These are phyloP conservation scores for Neodidymelliopsis sp. DNA, from an alignment of 2,329 filamentous ascomycete genomes.

Conservation along the genomic window DNA sequence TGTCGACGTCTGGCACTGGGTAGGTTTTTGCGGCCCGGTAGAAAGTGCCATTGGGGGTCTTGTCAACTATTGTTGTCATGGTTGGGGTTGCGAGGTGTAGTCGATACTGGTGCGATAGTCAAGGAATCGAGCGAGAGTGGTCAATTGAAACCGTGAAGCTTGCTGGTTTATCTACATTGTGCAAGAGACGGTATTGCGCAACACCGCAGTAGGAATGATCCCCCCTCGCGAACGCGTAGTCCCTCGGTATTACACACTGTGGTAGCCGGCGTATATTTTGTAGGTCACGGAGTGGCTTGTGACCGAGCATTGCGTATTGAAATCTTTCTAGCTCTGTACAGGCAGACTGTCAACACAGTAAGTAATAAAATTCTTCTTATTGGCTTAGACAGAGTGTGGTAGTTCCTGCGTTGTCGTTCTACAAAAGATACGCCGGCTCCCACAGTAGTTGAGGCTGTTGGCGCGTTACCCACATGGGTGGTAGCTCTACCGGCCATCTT, in stretches of 20 bases:
- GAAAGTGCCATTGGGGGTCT: conserved; percentile 37
- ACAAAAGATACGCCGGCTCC: neutral
- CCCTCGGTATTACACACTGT: too few species aligned
- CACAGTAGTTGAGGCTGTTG: neutral
- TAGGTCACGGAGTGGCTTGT: too few species aligned
- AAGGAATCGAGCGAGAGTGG: neutral
- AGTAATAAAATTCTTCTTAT: too few species aligned
- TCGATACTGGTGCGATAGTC: neutral
- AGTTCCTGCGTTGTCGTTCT: conserved; percentile 15
- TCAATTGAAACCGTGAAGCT: neutral
- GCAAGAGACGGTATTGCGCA: too few species aligned
- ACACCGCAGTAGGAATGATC: conserved; percentile 1
- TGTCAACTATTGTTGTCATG: conserved; percentile 47
- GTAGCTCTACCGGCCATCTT: conserved; percentile 22
- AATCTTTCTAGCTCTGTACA: too few species aligned
- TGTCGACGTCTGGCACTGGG: conserved; percentile 48
- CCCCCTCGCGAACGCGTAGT: neutral
- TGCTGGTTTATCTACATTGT: neutral
- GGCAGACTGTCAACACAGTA: too few species aligned
- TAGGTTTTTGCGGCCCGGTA: conserved; percentile 44
- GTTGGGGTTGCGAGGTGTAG: neutral
- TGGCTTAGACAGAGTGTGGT: conserved; percentile 3
- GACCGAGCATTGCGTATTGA: too few species aligned
- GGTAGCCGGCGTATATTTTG: too few species aligned
- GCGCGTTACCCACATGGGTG: neutral